phyloP scores from a whole-genome alignment of 164 flowering plant species.

The Sedum album region DNA sequence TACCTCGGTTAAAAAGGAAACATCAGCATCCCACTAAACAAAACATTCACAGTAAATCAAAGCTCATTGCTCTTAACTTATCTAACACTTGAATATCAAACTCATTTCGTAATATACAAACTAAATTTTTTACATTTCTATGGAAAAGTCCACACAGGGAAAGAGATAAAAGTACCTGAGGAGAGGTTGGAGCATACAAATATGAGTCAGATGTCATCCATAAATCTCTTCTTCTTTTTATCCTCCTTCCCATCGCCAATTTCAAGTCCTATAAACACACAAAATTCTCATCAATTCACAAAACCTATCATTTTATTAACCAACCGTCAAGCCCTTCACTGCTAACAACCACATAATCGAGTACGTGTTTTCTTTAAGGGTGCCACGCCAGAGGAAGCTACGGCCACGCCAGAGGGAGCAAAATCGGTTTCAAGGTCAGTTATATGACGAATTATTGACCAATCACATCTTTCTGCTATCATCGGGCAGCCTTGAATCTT shows the following conservation, averaged over 20 bases:
- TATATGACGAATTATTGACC: constrained; percentile 19
- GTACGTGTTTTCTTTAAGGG: too few species aligned
- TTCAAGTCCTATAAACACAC: not conserved
- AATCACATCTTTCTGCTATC: constrained; percentile 13
- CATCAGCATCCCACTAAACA: too few species aligned
- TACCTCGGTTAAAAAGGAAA: too few species aligned
- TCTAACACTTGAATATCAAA: too few species aligned
- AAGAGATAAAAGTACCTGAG: too few species aligned
- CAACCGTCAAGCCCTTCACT: too few species aligned
- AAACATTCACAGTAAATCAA: too few species aligned
- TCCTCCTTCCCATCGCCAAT: not conserved
- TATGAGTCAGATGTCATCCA: constrained; percentile 2
- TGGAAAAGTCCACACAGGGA: too few species aligned
- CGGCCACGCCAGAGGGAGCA: not conserved
- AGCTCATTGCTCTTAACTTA: too few species aligned
- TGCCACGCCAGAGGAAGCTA: too few species aligned
- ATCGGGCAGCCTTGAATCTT: constrained; percentile 11
- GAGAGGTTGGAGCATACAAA: not conserved
- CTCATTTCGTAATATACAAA: not conserved
- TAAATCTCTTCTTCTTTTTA: not conserved
- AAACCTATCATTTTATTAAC: not conserved
- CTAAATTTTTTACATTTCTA: too few species aligned
- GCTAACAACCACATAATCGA: not conserved
- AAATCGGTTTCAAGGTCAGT: constrained; percentile 12
- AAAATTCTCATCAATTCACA: not conserved